Conservation (phyloP, 257 asterid genomes). For the Osmanthus fragrans region DNA sequence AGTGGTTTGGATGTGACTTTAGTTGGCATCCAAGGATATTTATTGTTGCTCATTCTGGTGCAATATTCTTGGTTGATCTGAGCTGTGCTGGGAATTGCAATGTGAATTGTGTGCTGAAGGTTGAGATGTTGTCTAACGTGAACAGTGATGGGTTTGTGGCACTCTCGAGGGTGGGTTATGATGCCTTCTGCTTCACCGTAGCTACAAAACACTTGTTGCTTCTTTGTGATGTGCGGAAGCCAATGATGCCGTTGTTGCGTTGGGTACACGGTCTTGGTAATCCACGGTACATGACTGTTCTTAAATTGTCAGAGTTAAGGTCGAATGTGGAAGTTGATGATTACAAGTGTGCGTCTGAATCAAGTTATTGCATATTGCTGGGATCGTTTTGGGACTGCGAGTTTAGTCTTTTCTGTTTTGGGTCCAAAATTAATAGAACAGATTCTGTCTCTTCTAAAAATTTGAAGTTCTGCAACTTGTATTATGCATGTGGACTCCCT, state of each 20-base stretch:
- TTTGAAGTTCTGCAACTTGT: slow-evolving; percentile 43
- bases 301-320: slow-evolving; percentile 63
- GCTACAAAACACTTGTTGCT: slow-evolving; percentile 51
- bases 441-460: slow-evolving; percentile 33
- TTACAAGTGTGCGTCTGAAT: slow-evolving; percentile 57
- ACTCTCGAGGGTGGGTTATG: slow-evolving; percentile 50
- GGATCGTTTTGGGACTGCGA: slow-evolving; percentile 84
- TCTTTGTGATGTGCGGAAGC: slow-evolving; percentile 71
- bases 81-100: slow-evolving; percentile 36
- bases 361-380: slow-evolving; percentile 72
- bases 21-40: slow-evolving; percentile 73
- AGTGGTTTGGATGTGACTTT: slow-evolving; percentile 70
- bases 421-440: slow-evolving; percentile 40
- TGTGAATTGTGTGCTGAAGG: slow-evolving; percentile 54
- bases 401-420: slow-evolving; percentile 69
- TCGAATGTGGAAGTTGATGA: slow-evolving; percentile 38
- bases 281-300: slow-evolving; percentile 51
- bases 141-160: slow-evolving; percentile 57
- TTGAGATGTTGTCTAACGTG: slow-evolving; percentile 41
- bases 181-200: slow-evolving; percentile 50
- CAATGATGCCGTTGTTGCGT: slow-evolving; percentile 51
- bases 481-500: slow-evolving; percentile 68
- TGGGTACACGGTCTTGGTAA: slow-evolving; percentile 65
- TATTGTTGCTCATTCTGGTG: slow-evolving; percentile 51
- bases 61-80: slow-evolving; percentile 66